phyloP scores from a whole-genome alignment of 2,329 filamentous ascomycete genomes.

The Neospermospora avenae region DNA sequence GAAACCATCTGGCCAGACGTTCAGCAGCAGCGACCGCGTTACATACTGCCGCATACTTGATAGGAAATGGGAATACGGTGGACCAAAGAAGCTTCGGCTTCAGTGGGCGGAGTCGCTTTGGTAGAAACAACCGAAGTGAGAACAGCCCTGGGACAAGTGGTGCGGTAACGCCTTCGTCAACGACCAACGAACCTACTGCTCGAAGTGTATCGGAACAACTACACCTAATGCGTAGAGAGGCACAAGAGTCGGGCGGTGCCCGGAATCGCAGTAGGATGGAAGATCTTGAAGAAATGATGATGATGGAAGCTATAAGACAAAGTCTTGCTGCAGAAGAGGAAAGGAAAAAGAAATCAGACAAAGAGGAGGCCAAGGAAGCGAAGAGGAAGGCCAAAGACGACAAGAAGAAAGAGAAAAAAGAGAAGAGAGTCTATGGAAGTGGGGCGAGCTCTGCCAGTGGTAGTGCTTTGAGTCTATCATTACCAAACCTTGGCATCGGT shows the following conservation, averaged over 20 bases:
- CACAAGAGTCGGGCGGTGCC: constrained; percentile 31
- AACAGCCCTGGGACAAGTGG: constrained; percentile 34
- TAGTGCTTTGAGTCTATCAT: constrained; percentile 61
- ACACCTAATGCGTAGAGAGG: constrained; percentile 30
- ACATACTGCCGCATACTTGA: constrained; percentile 91
- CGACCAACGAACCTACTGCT: constrained; percentile 21
- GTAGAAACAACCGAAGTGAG: constrained; percentile 29
- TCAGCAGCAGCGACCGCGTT: constrained; percentile 90
- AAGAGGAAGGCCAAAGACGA: constrained; percentile 85
- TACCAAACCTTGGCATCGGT: constrained; percentile 39
- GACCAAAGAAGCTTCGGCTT: constrained; percentile 34
- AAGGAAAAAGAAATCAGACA: constrained; percentile 79
- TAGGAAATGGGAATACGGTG: constrained; percentile 51
- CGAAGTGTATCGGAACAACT: constrained; percentile 32
- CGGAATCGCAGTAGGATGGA: constrained; percentile 62
- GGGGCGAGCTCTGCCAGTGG: constrained; percentile 53
- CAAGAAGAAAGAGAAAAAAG: constrained; percentile 56
- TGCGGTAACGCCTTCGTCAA: constrained; percentile 32
- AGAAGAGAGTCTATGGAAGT: constrained; percentile 52
- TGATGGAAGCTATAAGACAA: constrained; percentile 90
- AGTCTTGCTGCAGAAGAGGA: constrained; percentile 94
- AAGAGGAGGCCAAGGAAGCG: constrained; percentile 74
- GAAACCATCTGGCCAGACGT: constrained; percentile 78
- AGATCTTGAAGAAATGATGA: constrained; percentile 96
- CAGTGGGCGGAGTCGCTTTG: constrained; percentile 29